Base-by-base conservation (phyloP, 805 yeast genomes). In the Cyberlindnera samutprakarnensis region DNA sequence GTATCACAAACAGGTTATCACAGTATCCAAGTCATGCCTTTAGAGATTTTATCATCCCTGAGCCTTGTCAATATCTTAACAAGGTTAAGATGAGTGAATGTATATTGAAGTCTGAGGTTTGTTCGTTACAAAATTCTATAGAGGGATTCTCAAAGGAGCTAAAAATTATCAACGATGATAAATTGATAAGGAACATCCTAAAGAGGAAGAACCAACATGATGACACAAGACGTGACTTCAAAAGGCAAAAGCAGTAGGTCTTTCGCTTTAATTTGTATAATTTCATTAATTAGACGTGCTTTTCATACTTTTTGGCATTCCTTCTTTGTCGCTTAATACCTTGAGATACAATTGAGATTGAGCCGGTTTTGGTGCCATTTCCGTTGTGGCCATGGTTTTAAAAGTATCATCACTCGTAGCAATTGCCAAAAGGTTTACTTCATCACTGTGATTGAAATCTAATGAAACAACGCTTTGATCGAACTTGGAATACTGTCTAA, bases 401-500 rank as follows among this genome's bases (percentile, higher is more conserved):
- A 59, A 70, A 1, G 64, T 49, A 43, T 72, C 78, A 38, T 70
- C 72, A 13, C 72, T 63, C 4, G 69, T 58, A 1, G 70, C 77
- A 13, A 69, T 57, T 1, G 67, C 67, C 21, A 72, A 42, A 19
- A 55, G 18, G 5, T 49, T 41, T 6, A 22, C 17, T 3, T 27
- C 27, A 1, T 59, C 62, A 12, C 44, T 43, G 12, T 49, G 29
- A 15, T 52, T 64, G 24, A 66, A 42, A 24, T 55, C 69, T 30
- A 71, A 31, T 18, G 59, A 49, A 26, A 66, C 64, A 4, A 71
- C 65, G 23, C 71, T 60, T n/a, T 54, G 56, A 2, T 63, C 67
- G 14, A 65, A 48, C 20, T 68, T 64, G 0, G 87, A 78, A 57
- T 74, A 76, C 34, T 77, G 81, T 55, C 78, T 77, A 33, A 88